Evolutionary conservation across 2,329 filamentous ascomycete genomes (phyloP).

Genomic region (Penicillium sp.): DNA sequence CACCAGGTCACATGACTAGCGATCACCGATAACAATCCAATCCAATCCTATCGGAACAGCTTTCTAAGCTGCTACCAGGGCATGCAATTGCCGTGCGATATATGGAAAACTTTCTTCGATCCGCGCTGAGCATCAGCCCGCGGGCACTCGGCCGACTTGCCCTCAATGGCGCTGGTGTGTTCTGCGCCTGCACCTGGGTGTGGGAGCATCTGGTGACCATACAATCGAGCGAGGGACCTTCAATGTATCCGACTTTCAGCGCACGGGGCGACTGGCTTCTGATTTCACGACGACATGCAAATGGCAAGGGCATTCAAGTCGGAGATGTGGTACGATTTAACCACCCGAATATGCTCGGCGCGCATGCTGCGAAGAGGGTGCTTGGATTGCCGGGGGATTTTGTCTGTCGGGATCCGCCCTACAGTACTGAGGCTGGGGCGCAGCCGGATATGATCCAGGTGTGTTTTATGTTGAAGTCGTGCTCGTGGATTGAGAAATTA

Average conservation of each 20-base stretch:
- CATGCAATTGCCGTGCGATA: conserved; percentile 16
- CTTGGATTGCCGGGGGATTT: conserved; percentile 71
- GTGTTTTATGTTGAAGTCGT: conserved; percentile 20
- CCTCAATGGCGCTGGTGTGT: conserved; percentile 42
- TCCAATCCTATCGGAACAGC: no score
- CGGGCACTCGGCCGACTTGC: conserved; percentile 36
- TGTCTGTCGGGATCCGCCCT: conserved; percentile 53
- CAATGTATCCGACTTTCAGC: conserved; percentile 86
- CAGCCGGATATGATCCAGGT: conserved; percentile 59
- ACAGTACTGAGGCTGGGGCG: conserved; percentile 40
- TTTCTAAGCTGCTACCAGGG: conserved; percentile 14
- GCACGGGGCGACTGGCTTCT: conserved; percentile 71
- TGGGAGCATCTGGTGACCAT: conserved; percentile 67
- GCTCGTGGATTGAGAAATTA: neutral
- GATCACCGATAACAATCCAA: conserved; percentile 6
- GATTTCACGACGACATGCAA: conserved; percentile 69
- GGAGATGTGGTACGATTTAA: conserved; percentile 84
- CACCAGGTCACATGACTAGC: neutral
- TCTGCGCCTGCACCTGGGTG: conserved; percentile 46
- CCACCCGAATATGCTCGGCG: conserved; percentile 70
- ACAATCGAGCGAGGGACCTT: conserved; percentile 70
- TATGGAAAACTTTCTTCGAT: conserved; percentile 42
- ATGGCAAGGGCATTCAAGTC: conserved; percentile 71
- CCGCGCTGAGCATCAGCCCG: conserved; percentile 33
- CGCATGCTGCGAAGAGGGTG: conserved; percentile 78